phyloP scores from a whole-genome alignment of 2,329 filamentous ascomycete genomes.

The Aspergillus fijiensis region DNA sequence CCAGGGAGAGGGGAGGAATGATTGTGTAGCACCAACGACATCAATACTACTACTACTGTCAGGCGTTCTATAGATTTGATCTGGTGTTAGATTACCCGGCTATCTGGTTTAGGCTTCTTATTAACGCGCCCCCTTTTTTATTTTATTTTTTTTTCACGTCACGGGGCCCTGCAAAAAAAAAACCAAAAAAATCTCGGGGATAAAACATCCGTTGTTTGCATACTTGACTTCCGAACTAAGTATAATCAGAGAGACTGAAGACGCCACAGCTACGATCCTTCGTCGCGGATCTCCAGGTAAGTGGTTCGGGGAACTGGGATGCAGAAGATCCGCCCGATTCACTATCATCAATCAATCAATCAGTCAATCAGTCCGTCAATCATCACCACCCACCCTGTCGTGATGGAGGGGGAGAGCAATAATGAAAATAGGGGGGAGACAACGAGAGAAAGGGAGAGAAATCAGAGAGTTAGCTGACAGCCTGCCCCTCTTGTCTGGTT shows the following conservation, averaged over 20 bases:
- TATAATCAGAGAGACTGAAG: slow-evolving; percentile 9
- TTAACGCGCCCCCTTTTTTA: background rate
- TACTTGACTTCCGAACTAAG: background rate
- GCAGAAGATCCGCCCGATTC: slow-evolving; percentile 18
- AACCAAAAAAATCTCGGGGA: background rate
- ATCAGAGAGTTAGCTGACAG: background rate
- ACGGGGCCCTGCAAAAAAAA: slow-evolving; percentile 10
- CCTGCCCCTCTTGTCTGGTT: background rate
- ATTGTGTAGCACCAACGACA: background rate
- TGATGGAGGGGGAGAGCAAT: background rate
- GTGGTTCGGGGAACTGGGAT: slow-evolving; percentile 19
- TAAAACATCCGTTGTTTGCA: background rate
- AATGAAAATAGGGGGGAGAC: background rate
- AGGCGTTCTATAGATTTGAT: background rate
- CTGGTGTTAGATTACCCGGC: slow-evolving; percentile 5
- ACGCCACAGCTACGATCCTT: slow-evolving; percentile 16
- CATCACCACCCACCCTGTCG: background rate
- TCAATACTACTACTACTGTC: background rate
- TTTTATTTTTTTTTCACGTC: slow-evolving; percentile 11
- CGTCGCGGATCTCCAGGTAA: slow-evolving; percentile 17
- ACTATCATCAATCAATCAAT: slow-evolving; percentile 15
- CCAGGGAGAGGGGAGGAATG: background rate
- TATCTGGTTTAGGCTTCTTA: slow-evolving; percentile 1
- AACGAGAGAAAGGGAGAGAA: background rate
- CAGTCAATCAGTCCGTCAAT: background rate